Evolutionary conservation across 2,329 filamentous ascomycete species (phyloP).

Genomic region (Monilinia fructicola): DNA sequence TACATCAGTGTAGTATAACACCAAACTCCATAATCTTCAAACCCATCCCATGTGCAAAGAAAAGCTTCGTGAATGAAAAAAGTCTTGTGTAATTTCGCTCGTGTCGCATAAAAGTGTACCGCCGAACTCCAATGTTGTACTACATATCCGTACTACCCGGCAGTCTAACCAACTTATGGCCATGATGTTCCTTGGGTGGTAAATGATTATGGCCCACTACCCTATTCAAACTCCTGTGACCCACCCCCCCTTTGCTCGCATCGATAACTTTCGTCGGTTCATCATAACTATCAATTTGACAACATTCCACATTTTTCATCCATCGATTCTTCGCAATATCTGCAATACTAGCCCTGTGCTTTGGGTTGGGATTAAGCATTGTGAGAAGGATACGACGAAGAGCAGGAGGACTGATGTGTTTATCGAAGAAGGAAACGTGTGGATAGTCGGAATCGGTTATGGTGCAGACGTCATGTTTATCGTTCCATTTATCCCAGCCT

Average conservation of each 20-base stretch:
- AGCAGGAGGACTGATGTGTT: slow-evolving; percentile 62
- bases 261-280: slow-evolving; percentile 61
- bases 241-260: slow-evolving; percentile 48
- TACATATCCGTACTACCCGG: slow-evolving; percentile 37
- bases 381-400: slow-evolving; percentile 70
- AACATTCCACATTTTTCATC: slow-evolving; percentile 75
- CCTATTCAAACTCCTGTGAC: slow-evolving; percentile 47
- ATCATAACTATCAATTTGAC: slow-evolving; percentile 69
- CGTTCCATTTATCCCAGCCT: slow-evolving; percentile 69
- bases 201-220: slow-evolving; percentile 39
- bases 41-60: too few species aligned
- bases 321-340: slow-evolving; percentile 70
- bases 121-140: background rate
- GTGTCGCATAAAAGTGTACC: background rate
- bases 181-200: slow-evolving; percentile 30
- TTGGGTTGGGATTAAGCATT: slow-evolving; percentile 80
- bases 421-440: slow-evolving; percentile 63
- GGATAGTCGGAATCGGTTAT: slow-evolving; percentile 65
- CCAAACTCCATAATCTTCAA: background rate
- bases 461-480: slow-evolving; percentile 49
- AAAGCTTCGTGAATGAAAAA: background rate
- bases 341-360: slow-evolving; percentile 66
- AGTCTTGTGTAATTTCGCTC: background rate
- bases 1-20: background rate
- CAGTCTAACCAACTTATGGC: slow-evolving; percentile 36